Evolutionary conservation across 108 stramenopile species (phyloP).

Genomic region (Pseudonitzschia multistriata): DNA sequence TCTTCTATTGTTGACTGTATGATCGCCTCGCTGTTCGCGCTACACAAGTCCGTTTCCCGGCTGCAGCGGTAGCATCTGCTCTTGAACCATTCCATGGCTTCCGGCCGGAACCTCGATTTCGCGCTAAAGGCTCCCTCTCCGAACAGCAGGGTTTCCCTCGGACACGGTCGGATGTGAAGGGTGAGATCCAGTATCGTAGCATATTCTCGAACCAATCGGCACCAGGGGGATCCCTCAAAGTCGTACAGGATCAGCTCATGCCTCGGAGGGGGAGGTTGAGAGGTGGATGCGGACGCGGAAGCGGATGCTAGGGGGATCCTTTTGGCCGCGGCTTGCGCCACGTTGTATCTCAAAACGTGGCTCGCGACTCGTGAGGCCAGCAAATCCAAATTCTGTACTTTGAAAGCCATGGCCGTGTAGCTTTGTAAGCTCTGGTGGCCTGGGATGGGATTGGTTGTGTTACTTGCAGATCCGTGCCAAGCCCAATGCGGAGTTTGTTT

Average conservation of each 20-base stretch:
- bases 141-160: conserved; percentile 24
- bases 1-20: too few species aligned
- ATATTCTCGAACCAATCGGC: conserved; percentile 32
- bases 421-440: too few species aligned
- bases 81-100: conserved; percentile 19
- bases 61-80: not conserved
- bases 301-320: not conserved
- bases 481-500: too few species aligned
- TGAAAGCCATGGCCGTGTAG: not conserved
- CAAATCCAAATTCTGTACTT: not conserved
- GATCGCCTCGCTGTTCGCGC: too few species aligned
- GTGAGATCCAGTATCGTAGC: conserved; percentile 28
- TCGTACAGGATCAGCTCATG: conserved; percentile 30
- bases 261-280: conserved; percentile 7
- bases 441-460: too few species aligned
- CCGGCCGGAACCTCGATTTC: conserved; percentile 23
- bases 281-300: not conserved
- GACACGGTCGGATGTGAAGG: conserved; percentile 30
- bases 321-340: not conserved
- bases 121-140: conserved; percentile 20
- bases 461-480: too few species aligned
- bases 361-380: not conserved
- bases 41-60: not conserved
- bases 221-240: conserved; percentile 35
- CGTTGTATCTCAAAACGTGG: not conserved